A percentile compares a stretch with the other conserved stretches of the same genome.
phyloP scores from a whole-genome alignment of 441 rosid genomes.

The Populus tomentosa region DNA sequence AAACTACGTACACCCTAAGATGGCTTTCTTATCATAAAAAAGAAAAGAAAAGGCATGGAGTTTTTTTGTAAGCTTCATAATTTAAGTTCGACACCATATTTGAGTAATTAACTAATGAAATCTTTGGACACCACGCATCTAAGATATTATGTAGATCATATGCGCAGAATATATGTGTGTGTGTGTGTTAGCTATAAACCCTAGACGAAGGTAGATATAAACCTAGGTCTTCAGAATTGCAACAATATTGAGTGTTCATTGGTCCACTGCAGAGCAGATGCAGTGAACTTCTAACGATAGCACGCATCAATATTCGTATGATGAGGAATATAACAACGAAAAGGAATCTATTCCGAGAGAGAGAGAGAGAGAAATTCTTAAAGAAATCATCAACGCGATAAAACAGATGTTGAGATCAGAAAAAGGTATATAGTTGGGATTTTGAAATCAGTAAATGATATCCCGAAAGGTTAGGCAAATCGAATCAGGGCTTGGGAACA shows the following conservation, averaged over 20 bases:
- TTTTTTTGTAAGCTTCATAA: not conserved
- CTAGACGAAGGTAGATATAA: not conserved
- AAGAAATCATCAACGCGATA: not conserved
- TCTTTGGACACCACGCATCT: not conserved
- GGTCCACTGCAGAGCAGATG: constrained; percentile 5
- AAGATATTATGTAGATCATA: not conserved
- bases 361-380: not conserved
- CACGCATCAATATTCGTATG: not conserved
- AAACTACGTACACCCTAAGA: too few species aligned
- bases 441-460: constrained; percentile 22
- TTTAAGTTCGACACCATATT: not conserved
- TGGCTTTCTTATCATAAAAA: too few species aligned
- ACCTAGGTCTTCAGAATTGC: constrained; percentile 3
- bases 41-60: not conserved
- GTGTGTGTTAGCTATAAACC: not conserved
- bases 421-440: constrained; percentile 10
- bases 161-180: constrained; percentile 1
- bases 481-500: constrained; percentile 11
- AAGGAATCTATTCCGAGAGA: constrained; percentile 23
- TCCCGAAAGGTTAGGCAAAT: constrained; percentile 30
- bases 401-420: not conserved
- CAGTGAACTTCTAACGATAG: constrained; percentile 8
- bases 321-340: constrained; percentile 19
- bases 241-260: not conserved
- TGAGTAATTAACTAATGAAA: not conserved